Evolutionary conservation across 2,329 filamentous ascomycete species (phyloP).

Genomic region (Penicillium sp.): DNA sequence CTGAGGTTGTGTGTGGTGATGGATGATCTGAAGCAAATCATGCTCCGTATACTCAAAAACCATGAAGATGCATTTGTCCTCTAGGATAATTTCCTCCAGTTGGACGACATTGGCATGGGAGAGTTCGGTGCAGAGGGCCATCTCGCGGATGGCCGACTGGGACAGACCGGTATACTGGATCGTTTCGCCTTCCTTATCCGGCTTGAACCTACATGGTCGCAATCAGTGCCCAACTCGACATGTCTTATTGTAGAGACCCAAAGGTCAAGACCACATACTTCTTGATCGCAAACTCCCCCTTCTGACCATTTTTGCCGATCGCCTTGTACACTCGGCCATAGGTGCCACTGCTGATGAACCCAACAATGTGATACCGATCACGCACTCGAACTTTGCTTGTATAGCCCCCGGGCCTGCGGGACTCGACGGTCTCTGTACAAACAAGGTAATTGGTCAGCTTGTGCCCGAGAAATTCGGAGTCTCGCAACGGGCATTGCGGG

Average conservation of each 20-base stretch:
- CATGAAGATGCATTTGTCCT: conserved; percentile 99
- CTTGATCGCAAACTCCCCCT: conserved; percentile 94
- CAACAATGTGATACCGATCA: conserved; percentile 93
- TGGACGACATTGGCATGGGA: conserved; percentile 86
- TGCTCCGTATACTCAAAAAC: conserved; percentile 99
- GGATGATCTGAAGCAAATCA: conserved; percentile 95
- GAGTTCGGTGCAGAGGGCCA: conserved; percentile 93
- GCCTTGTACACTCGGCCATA: conserved; percentile 99
- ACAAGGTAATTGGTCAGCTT: conserved; percentile 30
- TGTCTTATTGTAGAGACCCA: conserved; percentile 3
- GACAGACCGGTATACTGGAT: conserved; percentile 96
- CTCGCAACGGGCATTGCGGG: conserved; percentile 14
- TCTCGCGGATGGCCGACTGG: conserved; percentile 94
- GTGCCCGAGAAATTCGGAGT: conserved; percentile 7
- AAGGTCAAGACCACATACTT: conserved; percentile 63
- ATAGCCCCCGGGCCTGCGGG: conserved; percentile 54
- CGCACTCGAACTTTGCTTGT: conserved; percentile 80
- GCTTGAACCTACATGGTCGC: conserved; percentile 71
- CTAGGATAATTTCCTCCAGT: conserved; percentile 91
- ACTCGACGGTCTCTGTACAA: conserved; percentile 40
- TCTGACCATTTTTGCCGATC: conserved; percentile 70
- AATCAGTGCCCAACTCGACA: conserved; percentile 14
- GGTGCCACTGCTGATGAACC: conserved; percentile 96
- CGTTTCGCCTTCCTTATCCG: conserved; percentile 95
- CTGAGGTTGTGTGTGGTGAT: conserved; percentile 90